Conservation (phyloP, 176 grass and related monocot genomes). For the Aegilops bicornis region DNA sequence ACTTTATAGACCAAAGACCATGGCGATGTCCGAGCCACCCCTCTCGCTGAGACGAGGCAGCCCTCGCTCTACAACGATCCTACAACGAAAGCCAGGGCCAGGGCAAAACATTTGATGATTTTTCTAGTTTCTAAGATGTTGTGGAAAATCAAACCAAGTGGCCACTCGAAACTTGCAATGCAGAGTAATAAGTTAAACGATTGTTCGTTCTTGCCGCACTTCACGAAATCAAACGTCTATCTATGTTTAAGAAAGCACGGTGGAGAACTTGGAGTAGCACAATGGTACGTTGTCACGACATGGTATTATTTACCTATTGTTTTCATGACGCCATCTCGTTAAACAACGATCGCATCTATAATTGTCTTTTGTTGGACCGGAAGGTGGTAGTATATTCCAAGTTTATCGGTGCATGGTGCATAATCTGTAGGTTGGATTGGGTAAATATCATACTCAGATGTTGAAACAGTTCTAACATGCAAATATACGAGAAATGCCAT, state of each 20-base stretch:
- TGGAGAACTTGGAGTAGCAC: neutral
- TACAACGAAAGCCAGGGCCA: neutral
- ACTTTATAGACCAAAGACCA: no score
- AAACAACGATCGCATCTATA: slow-evolving; percentile 83
- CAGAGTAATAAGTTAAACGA: no score
- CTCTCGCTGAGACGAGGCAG: neutral
- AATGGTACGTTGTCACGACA: neutral
- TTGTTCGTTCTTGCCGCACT: neutral
- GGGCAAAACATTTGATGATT: neutral
- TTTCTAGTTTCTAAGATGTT: no score
- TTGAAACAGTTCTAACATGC: neutral
- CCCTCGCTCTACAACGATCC: slow-evolving; percentile 87
- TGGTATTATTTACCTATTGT: slow-evolving; percentile 59
- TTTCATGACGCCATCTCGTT: slow-evolving; percentile 80
- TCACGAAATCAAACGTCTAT: neutral
- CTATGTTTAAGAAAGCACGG: neutral
- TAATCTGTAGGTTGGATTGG: neutral
- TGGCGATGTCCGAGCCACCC: no score
- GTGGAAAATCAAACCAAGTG: no score
- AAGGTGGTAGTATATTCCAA: neutral
- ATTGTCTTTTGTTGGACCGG: slow-evolving; percentile 98
- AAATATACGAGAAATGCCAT: neutral
- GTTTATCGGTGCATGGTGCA: neutral
- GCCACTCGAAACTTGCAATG: no score
- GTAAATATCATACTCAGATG: neutral